phyloP scores from a whole-genome alignment of 2,329 filamentous ascomycete genomes.

The Xylaria sp. region DNA sequence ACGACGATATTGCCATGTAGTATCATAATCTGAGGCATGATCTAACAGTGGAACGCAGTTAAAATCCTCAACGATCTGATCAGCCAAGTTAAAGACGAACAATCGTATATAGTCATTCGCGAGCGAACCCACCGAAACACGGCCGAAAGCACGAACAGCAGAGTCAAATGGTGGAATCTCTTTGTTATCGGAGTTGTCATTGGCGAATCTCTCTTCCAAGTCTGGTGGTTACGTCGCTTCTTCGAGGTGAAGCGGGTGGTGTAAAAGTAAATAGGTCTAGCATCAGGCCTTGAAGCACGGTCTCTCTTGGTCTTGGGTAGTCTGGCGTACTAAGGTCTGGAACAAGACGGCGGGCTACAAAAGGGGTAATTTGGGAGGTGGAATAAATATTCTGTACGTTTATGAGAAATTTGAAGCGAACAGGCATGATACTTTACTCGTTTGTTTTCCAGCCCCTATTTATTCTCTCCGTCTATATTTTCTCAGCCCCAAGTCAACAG shows the following conservation, averaged over 20 bases:
- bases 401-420: conserved; percentile 38
- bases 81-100: conserved; percentile 94
- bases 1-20: conserved; percentile 45
- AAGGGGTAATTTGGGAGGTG: conserved; percentile 26
- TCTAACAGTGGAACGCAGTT: conserved; percentile 63
- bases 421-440: conserved; percentile 29
- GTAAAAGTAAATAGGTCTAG: conserved; percentile 50
- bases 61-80: conserved; percentile 85
- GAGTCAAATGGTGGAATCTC: conserved; percentile 99
- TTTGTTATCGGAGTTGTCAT: conserved; percentile 92
- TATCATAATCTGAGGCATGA: background rate
- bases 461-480: background rate
- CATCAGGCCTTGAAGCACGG: conserved; percentile 10
- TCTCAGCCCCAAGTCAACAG: background rate
- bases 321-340: conserved; percentile 43
- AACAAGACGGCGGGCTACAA: conserved; percentile 37
- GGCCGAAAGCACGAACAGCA: conserved; percentile 95
- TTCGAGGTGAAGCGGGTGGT: conserved; percentile 85
- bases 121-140: conserved; percentile 98
- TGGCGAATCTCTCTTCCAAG: conserved; percentile 95
- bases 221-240: conserved; percentile 99
- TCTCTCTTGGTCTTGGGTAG: conserved; percentile 37
- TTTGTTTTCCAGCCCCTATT: background rate
- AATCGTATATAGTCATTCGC: conserved; percentile 93
- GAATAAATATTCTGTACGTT: conserved; percentile 39